These are phyloP conservation scores for Boletus insuetus DNA, from an alignment of 768 basidiomycete species.

Conservation along the genomic window DNA sequence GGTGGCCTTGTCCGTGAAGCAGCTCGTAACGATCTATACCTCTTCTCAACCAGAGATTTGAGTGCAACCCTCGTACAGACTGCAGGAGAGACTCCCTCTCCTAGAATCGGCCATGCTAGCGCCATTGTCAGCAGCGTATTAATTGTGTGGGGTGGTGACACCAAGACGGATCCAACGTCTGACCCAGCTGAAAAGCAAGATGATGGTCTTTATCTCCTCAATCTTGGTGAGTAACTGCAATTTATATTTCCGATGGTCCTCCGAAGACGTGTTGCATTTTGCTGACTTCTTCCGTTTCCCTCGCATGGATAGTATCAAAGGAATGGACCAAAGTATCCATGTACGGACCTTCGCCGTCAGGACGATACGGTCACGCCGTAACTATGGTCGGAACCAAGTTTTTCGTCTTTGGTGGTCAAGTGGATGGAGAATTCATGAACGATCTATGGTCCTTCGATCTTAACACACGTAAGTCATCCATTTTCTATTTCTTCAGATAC, in stretches of 20 bases:
- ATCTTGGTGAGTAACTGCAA: constrained; percentile 67
- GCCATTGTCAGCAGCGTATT: constrained; percentile 95
- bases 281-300: constrained; percentile 1
- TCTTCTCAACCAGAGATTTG: constrained; percentile 79
- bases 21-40: constrained; percentile 89
- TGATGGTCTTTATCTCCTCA: constrained; percentile 89
- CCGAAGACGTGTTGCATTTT: neutral
- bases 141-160: constrained; percentile 98
- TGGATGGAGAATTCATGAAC: constrained; percentile 90
- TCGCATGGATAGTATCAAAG: constrained; percentile 61
- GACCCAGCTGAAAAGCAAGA: constrained; percentile 77
- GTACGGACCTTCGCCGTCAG: constrained; percentile 72
- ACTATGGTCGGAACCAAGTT: constrained; percentile 91
- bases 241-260: neutral
- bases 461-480: constrained; percentile 69
- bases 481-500: neutral
- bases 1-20: constrained; percentile 93
- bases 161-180: constrained; percentile 68
- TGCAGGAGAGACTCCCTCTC: constrained; percentile 80
- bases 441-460: constrained; percentile 97
- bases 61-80: constrained; percentile 84
- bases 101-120: constrained; percentile 94
- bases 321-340: constrained; percentile 93
- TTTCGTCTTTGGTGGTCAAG: constrained; percentile 95
- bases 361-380: constrained; percentile 95